These are phyloP conservation scores for Neurospora sp. DNA, from an alignment of 495 filamentous ascomycete genomes.

Conservation along the genomic window DNA sequence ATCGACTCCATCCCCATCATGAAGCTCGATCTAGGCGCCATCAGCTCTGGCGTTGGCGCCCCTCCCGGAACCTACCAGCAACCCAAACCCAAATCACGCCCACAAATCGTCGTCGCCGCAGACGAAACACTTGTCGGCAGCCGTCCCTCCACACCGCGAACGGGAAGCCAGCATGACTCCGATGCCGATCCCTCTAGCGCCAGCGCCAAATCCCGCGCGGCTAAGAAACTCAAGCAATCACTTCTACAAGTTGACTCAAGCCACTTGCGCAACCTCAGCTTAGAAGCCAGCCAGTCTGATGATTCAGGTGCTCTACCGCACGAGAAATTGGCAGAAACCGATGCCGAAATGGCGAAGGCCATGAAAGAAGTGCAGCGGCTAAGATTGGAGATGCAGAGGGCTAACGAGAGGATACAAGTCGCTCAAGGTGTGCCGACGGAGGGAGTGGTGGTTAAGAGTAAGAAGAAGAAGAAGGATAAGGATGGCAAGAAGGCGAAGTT, in stretches of 20 bases:
- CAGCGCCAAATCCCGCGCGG: constrained; percentile 25
- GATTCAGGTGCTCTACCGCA: constrained; percentile 23
- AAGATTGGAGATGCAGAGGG: constrained; percentile 83
- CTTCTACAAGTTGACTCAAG: constrained; percentile 81
- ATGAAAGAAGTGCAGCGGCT: constrained; percentile 78
- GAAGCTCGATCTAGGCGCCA: constrained; percentile 63
- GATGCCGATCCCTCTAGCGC: constrained; percentile 21
- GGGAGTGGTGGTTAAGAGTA: constrained; percentile 68
- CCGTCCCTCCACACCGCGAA: constrained; percentile 26
- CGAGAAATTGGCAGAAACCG: constrained; percentile 51
- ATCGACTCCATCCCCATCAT: constrained; percentile 93
- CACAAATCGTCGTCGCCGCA: constrained; percentile 48
- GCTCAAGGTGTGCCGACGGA: constrained; percentile 59
- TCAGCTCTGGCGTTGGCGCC: constrained; percentile 11
- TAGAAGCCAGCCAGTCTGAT: constrained; percentile 35
- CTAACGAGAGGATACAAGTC: constrained; percentile 68
- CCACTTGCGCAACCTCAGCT: constrained; percentile 53
- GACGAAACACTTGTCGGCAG: constrained; percentile 48
- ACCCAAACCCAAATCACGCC: constrained; percentile 21
- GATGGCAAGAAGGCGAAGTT: constrained; percentile 16
- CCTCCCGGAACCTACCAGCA: constrained; percentile 4
- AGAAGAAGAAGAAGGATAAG: constrained; percentile 44
- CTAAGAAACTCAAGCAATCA: constrained; percentile 35
- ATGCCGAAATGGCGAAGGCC: constrained; percentile 74
- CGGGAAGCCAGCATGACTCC: constrained; percentile 27